Percentiles rank a stretch among this genome's conserved stretches.
These are phyloP conservation scores for Alternaria consortialis DNA, from an alignment of 2,329 filamentous ascomycete species.

Conservation along the genomic window DNA sequence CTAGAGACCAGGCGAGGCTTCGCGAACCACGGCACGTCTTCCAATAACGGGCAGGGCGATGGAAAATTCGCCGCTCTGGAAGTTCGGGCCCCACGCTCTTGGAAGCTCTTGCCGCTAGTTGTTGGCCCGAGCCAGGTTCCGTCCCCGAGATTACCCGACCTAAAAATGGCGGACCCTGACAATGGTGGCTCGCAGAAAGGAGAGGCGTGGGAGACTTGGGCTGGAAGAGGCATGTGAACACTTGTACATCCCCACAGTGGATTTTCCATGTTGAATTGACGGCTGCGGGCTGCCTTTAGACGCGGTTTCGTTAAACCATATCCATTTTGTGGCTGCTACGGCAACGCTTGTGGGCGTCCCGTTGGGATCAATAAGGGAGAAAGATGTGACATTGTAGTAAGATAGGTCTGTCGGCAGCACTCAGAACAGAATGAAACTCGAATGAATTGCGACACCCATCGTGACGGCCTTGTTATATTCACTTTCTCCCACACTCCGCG, in stretches of 20 bases:
- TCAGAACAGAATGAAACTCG: fast-evolving
- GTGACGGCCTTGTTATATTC: not conserved
- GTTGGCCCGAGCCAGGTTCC: slow-evolving; percentile 24
- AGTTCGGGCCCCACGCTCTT: slow-evolving; percentile 23
- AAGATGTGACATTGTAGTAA: not conserved
- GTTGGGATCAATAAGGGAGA: not conserved
- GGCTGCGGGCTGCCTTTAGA: slow-evolving; percentile 20
- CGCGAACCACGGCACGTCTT: slow-evolving; percentile 20
- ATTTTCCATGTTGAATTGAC: slow-evolving; percentile 21
- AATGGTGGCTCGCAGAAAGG: slow-evolving; percentile 14
- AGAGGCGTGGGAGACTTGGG: slow-evolving; percentile 17
- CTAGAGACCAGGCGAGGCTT: slow-evolving; percentile 14
- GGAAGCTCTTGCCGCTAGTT: slow-evolving; percentile 20
- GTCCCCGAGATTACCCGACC: slow-evolving; percentile 31
- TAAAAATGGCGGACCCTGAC: slow-evolving; percentile 28
- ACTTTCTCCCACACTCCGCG: slow-evolving; percentile 20
- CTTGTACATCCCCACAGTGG: slow-evolving; percentile 32
- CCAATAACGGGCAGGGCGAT: slow-evolving; percentile 25
- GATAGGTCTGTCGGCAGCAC: not conserved
- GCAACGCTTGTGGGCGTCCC: slow-evolving; percentile 25
- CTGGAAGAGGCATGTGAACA: slow-evolving; percentile 35
- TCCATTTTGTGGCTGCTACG: slow-evolving; percentile 30
- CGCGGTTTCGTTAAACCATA: slow-evolving; percentile 23
- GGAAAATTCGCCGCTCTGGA: slow-evolving; percentile 29
- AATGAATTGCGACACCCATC: not conserved